Conservation (phyloP, 495 filamentous ascomycete genomes). For the Lepraria neglecta region DNA sequence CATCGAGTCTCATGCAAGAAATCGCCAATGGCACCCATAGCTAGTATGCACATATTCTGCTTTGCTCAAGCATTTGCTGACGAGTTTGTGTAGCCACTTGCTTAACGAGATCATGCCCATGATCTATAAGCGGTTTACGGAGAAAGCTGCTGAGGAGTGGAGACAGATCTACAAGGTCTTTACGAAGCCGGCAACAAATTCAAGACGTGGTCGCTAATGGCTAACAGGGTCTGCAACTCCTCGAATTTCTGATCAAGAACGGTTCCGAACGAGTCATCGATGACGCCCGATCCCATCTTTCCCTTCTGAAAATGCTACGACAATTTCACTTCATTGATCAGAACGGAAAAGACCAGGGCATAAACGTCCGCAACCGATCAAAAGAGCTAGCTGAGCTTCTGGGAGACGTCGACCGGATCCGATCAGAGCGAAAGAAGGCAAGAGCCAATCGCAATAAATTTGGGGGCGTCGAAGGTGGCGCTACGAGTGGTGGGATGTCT, state of each 20-base stretch:
- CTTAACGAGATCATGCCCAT: slow-evolving; percentile 99
- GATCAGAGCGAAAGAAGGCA: slow-evolving; percentile 90
- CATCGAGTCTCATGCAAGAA: slow-evolving; percentile 88
- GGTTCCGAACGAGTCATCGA: slow-evolving; percentile 97
- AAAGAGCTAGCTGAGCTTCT: slow-evolving; percentile 93
- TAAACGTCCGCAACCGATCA: slow-evolving; percentile 94
- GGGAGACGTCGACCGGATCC: slow-evolving; percentile 87
- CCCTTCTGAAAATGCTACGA: slow-evolving; percentile 93
- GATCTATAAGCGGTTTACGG: slow-evolving; percentile 99
- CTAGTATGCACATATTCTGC: slow-evolving; percentile 60
- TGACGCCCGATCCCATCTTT: slow-evolving; percentile 90
- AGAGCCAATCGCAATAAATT: slow-evolving; percentile 86
- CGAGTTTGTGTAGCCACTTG: slow-evolving; percentile 57
- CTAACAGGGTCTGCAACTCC: slow-evolving; percentile 61
- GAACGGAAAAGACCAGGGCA: slow-evolving; percentile 96
- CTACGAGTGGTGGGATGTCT: slow-evolving; percentile 51
- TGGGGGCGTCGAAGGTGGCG: slow-evolving; percentile 82
- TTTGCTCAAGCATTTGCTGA: slow-evolving; percentile 7
- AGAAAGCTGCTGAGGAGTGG: slow-evolving; percentile 98
- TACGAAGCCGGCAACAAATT: not conserved
- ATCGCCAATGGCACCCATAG: slow-evolving; percentile 97
- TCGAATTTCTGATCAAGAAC: slow-evolving; percentile 98
- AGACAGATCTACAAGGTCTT: slow-evolving; percentile 93
- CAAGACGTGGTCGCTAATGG: not conserved
- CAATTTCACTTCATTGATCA: slow-evolving; percentile 96